phyloP scores from a whole-genome alignment of 331 rosid species.

The Quercus phellos region DNA sequence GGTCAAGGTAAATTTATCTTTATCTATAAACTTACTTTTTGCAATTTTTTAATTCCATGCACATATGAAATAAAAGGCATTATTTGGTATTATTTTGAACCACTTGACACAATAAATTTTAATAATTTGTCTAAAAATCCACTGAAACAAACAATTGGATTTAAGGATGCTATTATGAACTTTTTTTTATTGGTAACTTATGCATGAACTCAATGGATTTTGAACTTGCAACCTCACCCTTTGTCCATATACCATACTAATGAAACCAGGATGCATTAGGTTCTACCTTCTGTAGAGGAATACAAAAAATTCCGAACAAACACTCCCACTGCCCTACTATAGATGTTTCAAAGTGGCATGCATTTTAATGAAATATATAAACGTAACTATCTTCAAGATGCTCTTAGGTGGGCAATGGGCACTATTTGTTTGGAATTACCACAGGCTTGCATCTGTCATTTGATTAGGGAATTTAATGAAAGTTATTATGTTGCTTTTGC shows the following conservation, averaged over 20 bases:
- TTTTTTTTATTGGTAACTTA: not conserved
- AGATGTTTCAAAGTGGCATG: no score
- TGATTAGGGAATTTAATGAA: no score
- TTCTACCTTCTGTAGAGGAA: not conserved
- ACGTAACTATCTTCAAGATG: no score
- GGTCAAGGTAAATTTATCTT: conserved; percentile 78
- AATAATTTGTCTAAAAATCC: not conserved
- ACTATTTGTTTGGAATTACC: no score
- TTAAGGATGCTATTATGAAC: not conserved
- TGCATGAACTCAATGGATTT: no score
- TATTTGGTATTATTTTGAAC: not conserved
- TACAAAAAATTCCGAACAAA: no score
- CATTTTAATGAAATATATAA: no score
- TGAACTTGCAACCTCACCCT: no score
- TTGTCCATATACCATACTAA: not conserved
- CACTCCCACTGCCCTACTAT: no score
- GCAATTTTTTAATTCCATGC: not conserved
- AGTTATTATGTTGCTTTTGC: no score
- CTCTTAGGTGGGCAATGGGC: no score
- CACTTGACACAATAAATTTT: not conserved
- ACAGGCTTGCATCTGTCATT: no score
- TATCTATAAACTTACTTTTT: not conserved
- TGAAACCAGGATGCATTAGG: not conserved
- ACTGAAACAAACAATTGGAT: not conserved
- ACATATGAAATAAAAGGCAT: not conserved